Conservation (phyloP, 139 green algal genomes). For the Haematococcus lacustris region DNA sequence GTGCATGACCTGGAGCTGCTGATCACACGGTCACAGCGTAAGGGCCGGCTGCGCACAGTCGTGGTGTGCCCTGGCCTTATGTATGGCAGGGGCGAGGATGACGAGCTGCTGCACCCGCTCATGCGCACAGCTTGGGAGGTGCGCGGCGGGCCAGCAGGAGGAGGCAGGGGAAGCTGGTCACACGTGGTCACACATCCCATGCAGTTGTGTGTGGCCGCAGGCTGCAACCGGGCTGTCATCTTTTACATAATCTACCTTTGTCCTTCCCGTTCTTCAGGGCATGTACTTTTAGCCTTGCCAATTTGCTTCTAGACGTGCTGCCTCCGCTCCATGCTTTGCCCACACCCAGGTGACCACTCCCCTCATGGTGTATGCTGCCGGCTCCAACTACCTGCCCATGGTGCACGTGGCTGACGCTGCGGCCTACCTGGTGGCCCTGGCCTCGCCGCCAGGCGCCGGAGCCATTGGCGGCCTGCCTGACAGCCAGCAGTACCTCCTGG, state of each 20-base stretch:
- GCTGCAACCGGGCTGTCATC: too few species aligned
- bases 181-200: too few species aligned
- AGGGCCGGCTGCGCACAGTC: slow-evolving; percentile 23
- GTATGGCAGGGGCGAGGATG: slow-evolving; percentile 45
- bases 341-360: slow-evolving; percentile 2
- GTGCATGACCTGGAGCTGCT: slow-evolving; percentile 35
- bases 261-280: too few species aligned
- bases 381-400: slow-evolving; percentile 42
- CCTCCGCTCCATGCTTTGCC: too few species aligned
- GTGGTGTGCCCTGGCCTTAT: slow-evolving; percentile 49
- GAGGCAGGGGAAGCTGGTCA: too few species aligned
- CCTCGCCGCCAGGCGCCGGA: too few species aligned
- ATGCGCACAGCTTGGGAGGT: not conserved
- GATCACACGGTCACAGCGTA: slow-evolving; percentile 21
- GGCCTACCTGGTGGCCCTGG: slow-evolving; percentile 18
- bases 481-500: slow-evolving; percentile 17
- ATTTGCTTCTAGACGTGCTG: too few species aligned
- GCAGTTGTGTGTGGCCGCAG: too few species aligned
- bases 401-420: slow-evolving; percentile 40
- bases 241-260: too few species aligned
- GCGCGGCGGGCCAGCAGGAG: too few species aligned
- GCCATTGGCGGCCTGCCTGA: not conserved
- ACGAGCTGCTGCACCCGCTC: slow-evolving; percentile 20
- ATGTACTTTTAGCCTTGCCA: too few species aligned
- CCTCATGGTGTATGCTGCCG: slow-evolving; percentile 27